Base-by-base conservation (phyloP, 805 yeast genomes). In the Gaillardinia entomophila region DNA sequence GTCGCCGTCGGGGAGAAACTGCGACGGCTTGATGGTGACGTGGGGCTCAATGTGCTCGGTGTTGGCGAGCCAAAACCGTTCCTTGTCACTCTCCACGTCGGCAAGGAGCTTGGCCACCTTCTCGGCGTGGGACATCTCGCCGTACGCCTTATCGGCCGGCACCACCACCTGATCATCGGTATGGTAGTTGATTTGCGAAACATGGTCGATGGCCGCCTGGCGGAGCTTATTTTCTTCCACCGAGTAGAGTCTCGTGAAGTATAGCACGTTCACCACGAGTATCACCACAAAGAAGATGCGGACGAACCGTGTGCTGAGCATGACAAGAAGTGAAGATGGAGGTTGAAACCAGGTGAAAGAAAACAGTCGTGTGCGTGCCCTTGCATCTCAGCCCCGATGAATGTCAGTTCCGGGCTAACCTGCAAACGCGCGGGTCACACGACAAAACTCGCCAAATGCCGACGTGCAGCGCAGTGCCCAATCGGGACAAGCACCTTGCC, bases 131-230 rank as follows among this genome's bases (percentile, higher is more conserved):
- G 24, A 5, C 11, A 37, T 37, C 11, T 38, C 40, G 7, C 42
- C 33, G 30, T 52, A 55, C 5, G 37, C 31, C 12, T 32, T 34
- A n/a, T 41, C 43, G 2, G 17, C 18, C 11, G 51, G 43, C 12
- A 35, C 39, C 13, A 31, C 16, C 4, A 47, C 38, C 28, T 42
- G 42, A 31, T 49, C 55, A 27, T 54, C 57, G n/a, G 50, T 45
- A 6, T 35, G 27, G 30, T 41, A 49, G 17, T 42, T 27, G 14
- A 18, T 12, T 12, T 42, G 20, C 6, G 41, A 35, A 3, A 32
- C 19, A 27, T 42, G 49, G 4, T 40, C 27, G 10, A 40, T 16
- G 13, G 42, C 53, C 16, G 45, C 36, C 24, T 42, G 31, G 23
- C 34, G 32, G 27, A 46, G 30, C 23, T 40, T 36, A 11, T 36